Base-by-base conservation (phyloP, 2,329 filamentous ascomycete genomes). In the Hawksworthiomyces lignivorus region DNA sequence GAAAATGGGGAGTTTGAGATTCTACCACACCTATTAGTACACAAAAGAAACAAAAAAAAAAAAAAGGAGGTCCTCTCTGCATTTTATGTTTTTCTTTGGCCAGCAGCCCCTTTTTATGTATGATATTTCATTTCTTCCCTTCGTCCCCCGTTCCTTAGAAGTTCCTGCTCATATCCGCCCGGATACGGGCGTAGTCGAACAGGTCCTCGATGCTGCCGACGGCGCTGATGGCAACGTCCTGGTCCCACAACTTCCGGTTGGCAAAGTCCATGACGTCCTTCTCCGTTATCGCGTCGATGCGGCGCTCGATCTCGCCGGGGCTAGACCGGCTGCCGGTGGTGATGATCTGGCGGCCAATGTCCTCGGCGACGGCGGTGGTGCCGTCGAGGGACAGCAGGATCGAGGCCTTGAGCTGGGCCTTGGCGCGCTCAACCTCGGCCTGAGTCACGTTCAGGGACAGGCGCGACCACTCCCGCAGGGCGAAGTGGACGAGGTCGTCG, bases 181-280 rank as follows among this genome's bases (percentile, higher is more conserved):
- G 54, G 41, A 62, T 51, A 41, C 61, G 56, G 26, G 56, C 36
- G 72, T 92, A 94, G 65, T 90, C 79, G 48, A 84, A 74, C 45
- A 83, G 65, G 62, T 81, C 90, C 77, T 97, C 92, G 60, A 97
- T 88, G 69, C 80, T 82, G 54, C 92, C 92, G 52, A 97, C 86
- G 26, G 90, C 92, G 62, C 82, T 89, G 64, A 98, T 77, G 58
- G 92, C 92, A 57, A 98, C 73, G 63, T 98, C 92, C 69, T 90
- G 84, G 70, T 98, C 92, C 92, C 92, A 98, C 48, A 98, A 72
- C 72, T 92, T 95, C 67, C 81, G 80, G 75, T 86, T 84, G 58
- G 90, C 90, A 62, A 97, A 98, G 58, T 84, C 80, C 86, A 96
- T 96, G 52, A 98, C 87, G 58, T 97, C 87, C 75, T 94, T 94